Percentiles rank a stretch among this genome's conserved stretches.
These are phyloP conservation scores for Rutidosis leptorrhynchoides DNA, from an alignment of 129 eudicot genomes.

Conservation along the genomic window DNA sequence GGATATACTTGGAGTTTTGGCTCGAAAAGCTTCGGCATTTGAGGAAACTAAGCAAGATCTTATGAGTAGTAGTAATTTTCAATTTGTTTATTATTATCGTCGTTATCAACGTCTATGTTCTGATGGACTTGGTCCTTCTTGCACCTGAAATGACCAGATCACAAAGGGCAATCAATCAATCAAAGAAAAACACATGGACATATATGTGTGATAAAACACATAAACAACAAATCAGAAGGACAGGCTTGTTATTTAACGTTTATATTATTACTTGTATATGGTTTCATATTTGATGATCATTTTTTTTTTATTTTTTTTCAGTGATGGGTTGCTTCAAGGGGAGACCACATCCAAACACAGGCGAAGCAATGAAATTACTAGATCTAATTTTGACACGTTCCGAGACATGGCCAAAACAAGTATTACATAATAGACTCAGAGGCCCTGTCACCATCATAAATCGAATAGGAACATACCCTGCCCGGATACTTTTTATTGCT, in stretches of 20 bases:
- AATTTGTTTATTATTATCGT: no score
- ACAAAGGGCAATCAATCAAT: no score
- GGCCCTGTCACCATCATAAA: neutral
- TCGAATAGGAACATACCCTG: neutral
- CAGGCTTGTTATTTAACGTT: no score
- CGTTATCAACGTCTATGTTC: no score
- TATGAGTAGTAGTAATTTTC: neutral
- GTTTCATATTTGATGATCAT: neutral
- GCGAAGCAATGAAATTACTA: conserved; percentile 13
- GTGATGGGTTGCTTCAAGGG: neutral
- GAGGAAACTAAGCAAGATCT: neutral
- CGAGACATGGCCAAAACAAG: neutral
- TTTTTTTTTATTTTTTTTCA: no score
- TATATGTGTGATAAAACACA: no score
- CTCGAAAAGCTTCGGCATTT: conserved; percentile 29
- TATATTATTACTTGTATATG: no score
- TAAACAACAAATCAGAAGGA: no score
- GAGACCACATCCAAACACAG: neutral
- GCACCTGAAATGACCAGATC: no score
- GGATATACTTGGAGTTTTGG: conserved; percentile 22
- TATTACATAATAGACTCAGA: neutral
- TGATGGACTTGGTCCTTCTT: no score
- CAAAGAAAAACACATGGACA: no score
- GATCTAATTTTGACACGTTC: neutral
- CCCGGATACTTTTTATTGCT: conserved; percentile 33